A percentile compares a stretch with the other conserved stretches of the same genome.
Conservation (phyloP, 2,329 filamentous ascomycete species). For the Aspergillus puulaauensis region DNA sequence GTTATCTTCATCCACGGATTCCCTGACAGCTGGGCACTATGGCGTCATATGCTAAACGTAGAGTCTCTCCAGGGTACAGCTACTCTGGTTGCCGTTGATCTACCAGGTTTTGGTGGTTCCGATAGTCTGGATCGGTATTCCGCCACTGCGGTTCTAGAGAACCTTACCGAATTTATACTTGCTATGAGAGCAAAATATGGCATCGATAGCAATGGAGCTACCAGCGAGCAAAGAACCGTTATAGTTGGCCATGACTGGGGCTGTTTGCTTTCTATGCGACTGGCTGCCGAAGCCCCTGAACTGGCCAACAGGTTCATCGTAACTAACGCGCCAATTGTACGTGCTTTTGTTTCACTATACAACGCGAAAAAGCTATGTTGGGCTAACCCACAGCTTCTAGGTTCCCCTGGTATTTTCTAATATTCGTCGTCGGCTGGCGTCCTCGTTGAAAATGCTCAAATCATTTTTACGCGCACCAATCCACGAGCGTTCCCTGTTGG, state of each 20-base stretch:
- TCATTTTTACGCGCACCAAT: constrained; percentile 48
- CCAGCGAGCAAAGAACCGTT: constrained; percentile 45
- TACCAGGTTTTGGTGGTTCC: constrained; percentile 61
- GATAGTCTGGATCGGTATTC: constrained; percentile 52
- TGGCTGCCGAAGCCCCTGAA: constrained; percentile 58
- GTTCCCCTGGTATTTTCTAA: constrained; percentile 45
- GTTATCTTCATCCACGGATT: constrained; percentile 61
- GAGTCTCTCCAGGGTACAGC: constrained; percentile 38
- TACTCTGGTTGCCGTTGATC: constrained; percentile 55
- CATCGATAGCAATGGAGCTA: constrained; percentile 27
- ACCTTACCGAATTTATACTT: constrained; percentile 54
- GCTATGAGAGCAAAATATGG: constrained; percentile 50
- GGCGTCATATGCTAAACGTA: constrained; percentile 50
- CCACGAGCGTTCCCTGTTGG: constrained; percentile 45
- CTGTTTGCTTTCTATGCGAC: constrained; percentile 51
- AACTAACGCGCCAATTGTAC: constrained; percentile 54
- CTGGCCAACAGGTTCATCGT: constrained; percentile 58
- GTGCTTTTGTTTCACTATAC: constrained; percentile 18
- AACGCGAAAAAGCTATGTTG: neutral
- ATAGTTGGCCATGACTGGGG: constrained; percentile 59
- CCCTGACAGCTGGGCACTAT: constrained; percentile 58
- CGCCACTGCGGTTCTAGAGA: constrained; percentile 53
- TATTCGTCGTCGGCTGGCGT: constrained; percentile 38
- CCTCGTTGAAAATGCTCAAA: constrained; percentile 51
- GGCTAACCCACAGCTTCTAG: constrained; percentile 27